These are phyloP conservation scores for Zancudomyces culisetae DNA, from an alignment of 371 early-diverging fungal species.

Conservation along the genomic window DNA sequence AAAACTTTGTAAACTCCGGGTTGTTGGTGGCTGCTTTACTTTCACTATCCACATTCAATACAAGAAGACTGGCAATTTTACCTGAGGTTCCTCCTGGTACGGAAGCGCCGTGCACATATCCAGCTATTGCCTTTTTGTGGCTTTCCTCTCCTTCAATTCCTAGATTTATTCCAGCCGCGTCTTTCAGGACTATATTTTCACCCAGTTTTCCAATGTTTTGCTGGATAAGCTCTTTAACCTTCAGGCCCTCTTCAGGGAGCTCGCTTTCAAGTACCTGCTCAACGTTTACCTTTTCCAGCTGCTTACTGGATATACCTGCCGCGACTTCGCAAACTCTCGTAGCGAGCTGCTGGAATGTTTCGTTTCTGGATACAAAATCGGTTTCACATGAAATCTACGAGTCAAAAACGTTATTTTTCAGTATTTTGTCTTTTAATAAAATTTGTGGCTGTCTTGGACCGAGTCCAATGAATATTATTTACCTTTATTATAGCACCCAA, in stretches of 20 bases:
- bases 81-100: constrained; percentile 5
- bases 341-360: constrained; percentile 59
- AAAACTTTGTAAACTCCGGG: constrained; percentile 7
- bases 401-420: not conserved
- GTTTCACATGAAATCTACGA: constrained; percentile 75
- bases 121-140: not conserved
- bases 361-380: constrained; percentile 78
- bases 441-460: not conserved
- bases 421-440: no score
- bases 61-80: constrained; percentile 20
- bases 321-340: constrained; percentile 38
- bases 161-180: constrained; percentile 26
- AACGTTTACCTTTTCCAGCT: not conserved
- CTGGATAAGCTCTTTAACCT: constrained; percentile 35
- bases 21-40: not conserved
- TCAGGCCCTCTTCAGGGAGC: constrained; percentile 7
- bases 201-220: constrained; percentile 67
- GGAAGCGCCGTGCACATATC: not conserved
- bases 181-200: constrained; percentile 67
- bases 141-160: not conserved
- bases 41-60: constrained; percentile 5
- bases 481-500: constrained; percentile 49
- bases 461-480: constrained; percentile 1
- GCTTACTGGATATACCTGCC: not conserved
- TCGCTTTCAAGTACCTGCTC: constrained; percentile 19